Evolutionary conservation across 305 asterid genomes (phyloP).

Genomic region (Withania somnifera): DNA sequence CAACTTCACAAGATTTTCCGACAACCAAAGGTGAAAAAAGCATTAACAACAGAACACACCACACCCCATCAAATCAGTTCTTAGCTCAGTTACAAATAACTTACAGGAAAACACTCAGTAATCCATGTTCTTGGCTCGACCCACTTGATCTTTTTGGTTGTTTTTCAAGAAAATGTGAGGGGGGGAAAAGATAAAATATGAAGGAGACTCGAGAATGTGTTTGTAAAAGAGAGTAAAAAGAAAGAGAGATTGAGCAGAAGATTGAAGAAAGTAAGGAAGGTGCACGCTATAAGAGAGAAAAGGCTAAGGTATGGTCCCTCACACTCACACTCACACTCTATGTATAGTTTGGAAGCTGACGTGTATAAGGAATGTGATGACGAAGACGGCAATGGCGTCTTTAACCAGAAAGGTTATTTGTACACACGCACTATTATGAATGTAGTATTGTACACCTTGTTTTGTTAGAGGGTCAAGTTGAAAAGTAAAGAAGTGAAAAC

Average conservation of each 20-base stretch:
- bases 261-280: not conserved
- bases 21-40: not conserved
- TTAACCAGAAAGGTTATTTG: conserved; percentile 1
- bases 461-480: not conserved
- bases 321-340: not conserved
- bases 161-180: not conserved
- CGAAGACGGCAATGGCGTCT: conserved; percentile 6
- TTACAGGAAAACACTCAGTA: not conserved
- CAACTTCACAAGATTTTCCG: not conserved
- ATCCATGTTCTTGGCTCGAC: not conserved
- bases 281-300: conserved; percentile 14
- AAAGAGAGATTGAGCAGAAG: not conserved
- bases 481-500: not conserved
- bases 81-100: not conserved
- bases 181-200: not conserved
- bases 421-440: conserved; percentile 1
- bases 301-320: not conserved
- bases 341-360: not conserved
- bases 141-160: not conserved
- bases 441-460: not conserved
- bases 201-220: not conserved
- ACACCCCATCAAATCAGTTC: not conserved
- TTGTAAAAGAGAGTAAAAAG: conserved; percentile 8
- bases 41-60: not conserved
- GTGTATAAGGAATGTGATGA: conserved; percentile 18